Percentiles rank a stretch among this genome's conserved stretches.
phyloP scores from a whole-genome alignment of 371 early-diverging fungal species.

The Funneliformis caledonium region DNA sequence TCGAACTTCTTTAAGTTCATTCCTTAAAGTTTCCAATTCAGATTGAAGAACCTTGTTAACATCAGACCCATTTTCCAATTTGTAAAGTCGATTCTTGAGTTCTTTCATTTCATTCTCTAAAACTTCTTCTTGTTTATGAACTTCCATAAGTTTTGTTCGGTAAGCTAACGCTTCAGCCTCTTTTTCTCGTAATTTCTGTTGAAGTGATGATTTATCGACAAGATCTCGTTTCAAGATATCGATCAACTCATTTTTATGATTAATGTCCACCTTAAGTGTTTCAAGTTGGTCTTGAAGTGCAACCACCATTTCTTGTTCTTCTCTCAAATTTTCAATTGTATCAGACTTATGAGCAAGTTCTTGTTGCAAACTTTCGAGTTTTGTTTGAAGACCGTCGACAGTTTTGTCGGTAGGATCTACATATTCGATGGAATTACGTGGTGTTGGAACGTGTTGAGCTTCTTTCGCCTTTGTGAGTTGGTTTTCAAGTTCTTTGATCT shows the following conservation, averaged over 20 bases:
- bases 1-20: conserved; percentile 17
- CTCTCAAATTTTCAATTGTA: neutral
- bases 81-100: neutral
- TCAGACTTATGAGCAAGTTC: conserved; percentile 20
- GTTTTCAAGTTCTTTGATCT: conserved; percentile 22
- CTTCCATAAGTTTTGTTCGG: conserved; percentile 28
- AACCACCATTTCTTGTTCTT: conserved; percentile 30
- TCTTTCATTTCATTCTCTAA: conserved; percentile 20
- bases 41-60: neutral
- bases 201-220: conserved; percentile 15
- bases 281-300: conserved; percentile 29
- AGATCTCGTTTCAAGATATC: conserved; percentile 34
- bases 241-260: conserved; percentile 37
- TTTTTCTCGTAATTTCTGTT: conserved; percentile 36
- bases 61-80: conserved; percentile 22
- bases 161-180: conserved; percentile 29
- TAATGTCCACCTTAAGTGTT: conserved; percentile 8
- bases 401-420: conserved; percentile 18
- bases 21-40: conserved; percentile 13
- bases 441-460: conserved; percentile 24
- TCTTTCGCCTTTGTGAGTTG: conserved; percentile 37
- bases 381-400: conserved; percentile 22
- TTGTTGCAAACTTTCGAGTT: conserved; percentile 36
- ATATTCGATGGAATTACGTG: conserved; percentile 13
- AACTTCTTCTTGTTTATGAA: conserved; percentile 28